Percentiles rank a stretch among this genome's conserved stretches.
These are phyloP conservation scores for Gilbertella persicaria DNA, from an alignment of 371 early-diverging fungal genomes.

Conservation along the genomic window DNA sequence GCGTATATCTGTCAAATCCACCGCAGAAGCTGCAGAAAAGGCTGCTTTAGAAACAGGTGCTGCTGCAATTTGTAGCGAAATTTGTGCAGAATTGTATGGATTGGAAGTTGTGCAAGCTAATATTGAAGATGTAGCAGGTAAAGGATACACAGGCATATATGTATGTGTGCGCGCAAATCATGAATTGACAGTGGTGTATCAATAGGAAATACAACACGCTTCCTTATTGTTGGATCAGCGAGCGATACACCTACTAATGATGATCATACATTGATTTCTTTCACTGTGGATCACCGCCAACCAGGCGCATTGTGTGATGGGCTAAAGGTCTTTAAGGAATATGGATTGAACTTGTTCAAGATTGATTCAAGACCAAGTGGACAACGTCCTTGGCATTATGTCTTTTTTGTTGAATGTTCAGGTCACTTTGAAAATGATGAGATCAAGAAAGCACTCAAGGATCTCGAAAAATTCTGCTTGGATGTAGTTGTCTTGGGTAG, in stretches of 20 bases:
- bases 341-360: slow-evolving; percentile 82
- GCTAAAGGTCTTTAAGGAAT: slow-evolving; percentile 80
- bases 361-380: slow-evolving; percentile 91
- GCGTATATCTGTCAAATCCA: slow-evolving; percentile 78
- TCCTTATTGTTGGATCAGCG: slow-evolving; percentile 83
- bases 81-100: slow-evolving; percentile 83
- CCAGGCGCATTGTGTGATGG: slow-evolving; percentile 91
- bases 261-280: slow-evolving; percentile 81
- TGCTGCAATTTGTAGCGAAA: slow-evolving; percentile 83
- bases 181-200: background rate
- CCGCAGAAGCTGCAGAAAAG: slow-evolving; percentile 87
- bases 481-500: slow-evolving; percentile 82
- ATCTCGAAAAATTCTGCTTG: slow-evolving; percentile 70
- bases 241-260: slow-evolving; percentile 70
- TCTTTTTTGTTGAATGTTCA: slow-evolving; percentile 87
- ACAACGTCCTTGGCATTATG: slow-evolving; percentile 86
- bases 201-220: slow-evolving; percentile 86
- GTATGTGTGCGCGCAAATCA: background rate
- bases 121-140: slow-evolving; percentile 66
- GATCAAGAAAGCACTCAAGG: slow-evolving; percentile 61
- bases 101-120: slow-evolving; percentile 73
- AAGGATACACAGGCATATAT: background rate
- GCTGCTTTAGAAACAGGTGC: slow-evolving; percentile 79
- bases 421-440: slow-evolving; percentile 76
- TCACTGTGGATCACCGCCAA: slow-evolving; percentile 87